Evolutionary conservation across 805 yeast species (phyloP), one percentile per base, ranked within the genome.

Genomic region (Candida railenensis): DNA sequence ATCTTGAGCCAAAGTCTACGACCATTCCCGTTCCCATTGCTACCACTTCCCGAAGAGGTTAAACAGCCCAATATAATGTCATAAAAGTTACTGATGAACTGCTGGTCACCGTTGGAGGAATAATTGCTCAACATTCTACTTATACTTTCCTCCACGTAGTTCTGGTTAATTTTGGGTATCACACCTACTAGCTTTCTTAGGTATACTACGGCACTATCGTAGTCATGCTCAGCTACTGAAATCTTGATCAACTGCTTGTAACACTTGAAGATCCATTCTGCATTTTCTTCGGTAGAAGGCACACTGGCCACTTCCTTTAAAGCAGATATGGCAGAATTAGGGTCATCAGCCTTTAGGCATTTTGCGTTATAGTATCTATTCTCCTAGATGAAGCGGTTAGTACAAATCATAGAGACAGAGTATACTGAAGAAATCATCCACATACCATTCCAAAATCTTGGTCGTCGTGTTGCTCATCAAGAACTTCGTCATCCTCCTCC

Each of bases 1-100:
- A 77, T 64, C 49, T 78, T 76, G 39, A 81, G 63, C 66, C 76
- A 71, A 33, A 81, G 52, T 32, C 82, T 62, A 14, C 34, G 36
- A 14, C 40, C 30, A n/a, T 11, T 37, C 30, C 40, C 40, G 14
- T 32, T 3, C 12, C 30, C 33, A 21, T 9, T 18, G 28, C 15
- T 19, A 30, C 75, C 76, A 9, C 50, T 59, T 41, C 51, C 53
- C 19, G 49, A 45, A 22, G 49, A 53, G 30, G 53, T 49, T 34
- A 69, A 48, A 22, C 58, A 62, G 15, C 46, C 45, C 4, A 73
- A 53, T 9, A 71, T 56, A 8, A 62, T 59, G 34, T 67, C 68
- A 44, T 66, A 65, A 42, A 65, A 62, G 43, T 43, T 46, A n/a
- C 51, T 53, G 40, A 61, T 69, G 53, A 65, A 77, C 18, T 28